Conservation (phyloP, 2,329 filamentous ascomycete species). For the Clathrospora elynae region DNA sequence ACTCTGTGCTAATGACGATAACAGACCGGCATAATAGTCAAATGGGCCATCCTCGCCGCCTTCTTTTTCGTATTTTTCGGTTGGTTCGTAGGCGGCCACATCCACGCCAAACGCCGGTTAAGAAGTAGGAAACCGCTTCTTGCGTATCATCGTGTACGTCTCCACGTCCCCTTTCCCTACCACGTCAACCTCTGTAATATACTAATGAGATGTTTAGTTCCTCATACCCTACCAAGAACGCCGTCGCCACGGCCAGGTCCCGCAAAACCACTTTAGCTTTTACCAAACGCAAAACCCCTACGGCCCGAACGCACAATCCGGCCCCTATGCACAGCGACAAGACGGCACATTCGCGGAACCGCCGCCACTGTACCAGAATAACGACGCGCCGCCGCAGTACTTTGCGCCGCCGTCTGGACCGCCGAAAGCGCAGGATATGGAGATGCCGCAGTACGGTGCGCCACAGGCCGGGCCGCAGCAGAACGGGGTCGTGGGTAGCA, state of each 20-base stretch:
- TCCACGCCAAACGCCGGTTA: slow-evolving; percentile 71
- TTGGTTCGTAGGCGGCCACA: slow-evolving; percentile 70
- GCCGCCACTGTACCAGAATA: slow-evolving; percentile 42
- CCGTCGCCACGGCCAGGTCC: slow-evolving; percentile 38
- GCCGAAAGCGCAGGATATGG: slow-evolving; percentile 29
- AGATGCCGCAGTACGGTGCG: slow-evolving; percentile 36
- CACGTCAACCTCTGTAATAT: neutral
- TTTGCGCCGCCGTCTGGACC: slow-evolving; percentile 38
- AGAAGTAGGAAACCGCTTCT: slow-evolving; percentile 68
- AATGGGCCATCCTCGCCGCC: slow-evolving; percentile 71
- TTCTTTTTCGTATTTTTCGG: slow-evolving; percentile 63
- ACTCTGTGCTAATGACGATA: slow-evolving; percentile 8
- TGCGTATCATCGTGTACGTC: slow-evolving; percentile 65
- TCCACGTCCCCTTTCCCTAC: neutral
- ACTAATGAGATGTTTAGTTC: slow-evolving; percentile 38
- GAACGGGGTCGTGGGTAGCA: slow-evolving; percentile 35
- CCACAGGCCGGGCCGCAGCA: slow-evolving; percentile 32
- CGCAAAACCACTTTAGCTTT: slow-evolving; percentile 48
- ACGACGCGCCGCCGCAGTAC: slow-evolving; percentile 45
- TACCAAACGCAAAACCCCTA: slow-evolving; percentile 41
- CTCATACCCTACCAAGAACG: slow-evolving; percentile 50
- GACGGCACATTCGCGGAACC: slow-evolving; percentile 42
- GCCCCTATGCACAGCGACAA: slow-evolving; percentile 34
- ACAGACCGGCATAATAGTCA: slow-evolving; percentile 68
- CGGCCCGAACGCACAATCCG: slow-evolving; percentile 15